These are phyloP conservation scores for Ophiostoma quercus DNA, from an alignment of 2,329 filamentous ascomycete species.

Conservation along the genomic window DNA sequence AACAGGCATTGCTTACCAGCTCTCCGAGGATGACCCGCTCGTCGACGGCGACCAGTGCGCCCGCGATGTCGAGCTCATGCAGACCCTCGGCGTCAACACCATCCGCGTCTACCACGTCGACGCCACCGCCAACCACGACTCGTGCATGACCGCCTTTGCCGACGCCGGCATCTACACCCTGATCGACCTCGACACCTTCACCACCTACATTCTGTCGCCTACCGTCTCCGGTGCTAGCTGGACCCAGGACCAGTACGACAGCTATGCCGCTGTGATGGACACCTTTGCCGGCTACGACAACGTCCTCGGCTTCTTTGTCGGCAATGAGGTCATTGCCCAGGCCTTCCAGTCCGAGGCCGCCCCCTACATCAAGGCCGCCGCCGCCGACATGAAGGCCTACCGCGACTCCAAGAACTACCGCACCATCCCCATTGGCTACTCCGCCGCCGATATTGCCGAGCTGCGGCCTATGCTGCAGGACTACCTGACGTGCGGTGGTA, in stretches of 20 bases:
- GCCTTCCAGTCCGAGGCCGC: conserved; percentile 58
- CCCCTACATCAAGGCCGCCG: conserved; percentile 77
- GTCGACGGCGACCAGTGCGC: conserved; percentile 69
- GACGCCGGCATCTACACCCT: conserved; percentile 79
- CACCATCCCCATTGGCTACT: conserved; percentile 79
- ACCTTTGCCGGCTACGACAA: conserved; percentile 74
- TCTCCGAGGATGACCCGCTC: conserved; percentile 64
- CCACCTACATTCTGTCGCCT: conserved; percentile 58
- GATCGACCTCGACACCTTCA: conserved; percentile 74
- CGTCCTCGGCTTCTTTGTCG: conserved; percentile 76
- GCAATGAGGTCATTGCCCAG: conserved; percentile 76
- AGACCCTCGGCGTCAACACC: conserved; percentile 72
- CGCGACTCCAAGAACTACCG: conserved; percentile 70
- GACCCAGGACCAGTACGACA: conserved; percentile 65
- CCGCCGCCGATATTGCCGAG: conserved; percentile 74
- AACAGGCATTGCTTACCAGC: conserved; percentile 67
- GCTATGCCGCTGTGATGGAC: conserved; percentile 69
- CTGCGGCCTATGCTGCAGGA: conserved; percentile 57
- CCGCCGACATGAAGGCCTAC: conserved; percentile 77
- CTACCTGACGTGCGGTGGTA: conserved; percentile 73
- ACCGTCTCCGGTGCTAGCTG: conserved; percentile 58
- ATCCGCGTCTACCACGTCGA: conserved; percentile 90
- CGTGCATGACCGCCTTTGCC: conserved; percentile 75
- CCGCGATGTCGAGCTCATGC: conserved; percentile 71
- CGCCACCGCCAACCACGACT: conserved; percentile 61